These are phyloP conservation scores for Fusarium chaquense DNA, from an alignment of 2,329 filamentous ascomycete genomes.

Conservation along the genomic window DNA sequence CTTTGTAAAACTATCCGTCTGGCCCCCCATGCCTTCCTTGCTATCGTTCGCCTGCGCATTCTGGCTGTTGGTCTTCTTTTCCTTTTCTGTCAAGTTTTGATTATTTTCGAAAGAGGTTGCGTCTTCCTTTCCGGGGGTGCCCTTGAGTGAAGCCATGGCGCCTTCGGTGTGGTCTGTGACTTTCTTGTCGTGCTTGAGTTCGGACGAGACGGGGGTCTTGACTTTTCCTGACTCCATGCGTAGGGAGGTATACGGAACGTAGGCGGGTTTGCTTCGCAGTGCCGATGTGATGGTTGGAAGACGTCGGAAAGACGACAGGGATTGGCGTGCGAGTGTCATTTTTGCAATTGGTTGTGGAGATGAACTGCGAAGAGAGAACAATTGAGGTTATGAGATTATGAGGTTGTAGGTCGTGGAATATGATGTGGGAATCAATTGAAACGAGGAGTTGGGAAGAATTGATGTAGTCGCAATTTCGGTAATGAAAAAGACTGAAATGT, in stretches of 20 bases:
- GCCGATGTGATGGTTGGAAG: background rate
- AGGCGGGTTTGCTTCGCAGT: background rate
- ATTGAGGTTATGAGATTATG: background rate
- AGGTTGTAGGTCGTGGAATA: background rate
- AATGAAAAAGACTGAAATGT: background rate
- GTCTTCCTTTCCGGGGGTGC: constrained; percentile 9
- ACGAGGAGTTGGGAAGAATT: background rate
- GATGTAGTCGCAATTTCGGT: background rate
- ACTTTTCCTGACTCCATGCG: constrained; percentile 27
- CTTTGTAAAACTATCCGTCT: constrained; percentile 16
- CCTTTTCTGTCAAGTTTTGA: constrained; percentile 15
- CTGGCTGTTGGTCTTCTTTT: constrained; percentile 18
- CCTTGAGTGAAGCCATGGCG: constrained; percentile 29
- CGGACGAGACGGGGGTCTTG: constrained; percentile 8
- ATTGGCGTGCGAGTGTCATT: constrained; percentile 18
- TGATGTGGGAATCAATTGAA: background rate
- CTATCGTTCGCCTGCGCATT: constrained; percentile 25
- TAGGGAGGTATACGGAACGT: background rate
- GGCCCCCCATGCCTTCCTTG: constrained; percentile 3
- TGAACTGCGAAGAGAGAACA: background rate
- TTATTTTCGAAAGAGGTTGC: constrained; percentile 14
- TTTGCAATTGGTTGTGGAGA: fast-evolving
- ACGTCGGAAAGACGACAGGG: background rate
- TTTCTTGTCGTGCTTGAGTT: constrained; percentile 14
- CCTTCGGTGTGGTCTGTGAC: constrained; percentile 15